Evolutionary conservation across 208 protist species (phyloP).

Genomic region (Wallacemonas sp.): DNA sequence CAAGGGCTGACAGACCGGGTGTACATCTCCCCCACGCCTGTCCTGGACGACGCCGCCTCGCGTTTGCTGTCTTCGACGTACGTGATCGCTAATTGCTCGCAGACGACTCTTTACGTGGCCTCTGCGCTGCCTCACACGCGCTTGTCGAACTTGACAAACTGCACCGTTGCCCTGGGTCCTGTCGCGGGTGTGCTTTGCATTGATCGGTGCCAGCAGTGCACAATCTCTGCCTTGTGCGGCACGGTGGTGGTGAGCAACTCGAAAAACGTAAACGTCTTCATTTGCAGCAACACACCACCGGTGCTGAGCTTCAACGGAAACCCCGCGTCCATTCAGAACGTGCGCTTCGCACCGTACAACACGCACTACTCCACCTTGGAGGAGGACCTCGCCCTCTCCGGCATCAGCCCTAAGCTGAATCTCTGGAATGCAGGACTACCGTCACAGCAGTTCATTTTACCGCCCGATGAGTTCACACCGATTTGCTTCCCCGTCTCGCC

Average conservation of each 20-base stretch:
- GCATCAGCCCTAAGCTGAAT: constrained; percentile 86
- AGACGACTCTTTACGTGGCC: constrained; percentile 79
- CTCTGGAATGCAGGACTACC: constrained; percentile 86
- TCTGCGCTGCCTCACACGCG: constrained; percentile 76
- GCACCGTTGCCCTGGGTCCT: constrained; percentile 82
- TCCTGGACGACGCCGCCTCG: constrained; percentile 36
- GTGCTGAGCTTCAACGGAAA: constrained; percentile 50
- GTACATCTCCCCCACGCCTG: constrained; percentile 57
- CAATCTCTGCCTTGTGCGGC: constrained; percentile 80
- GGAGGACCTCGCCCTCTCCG: constrained; percentile 76
- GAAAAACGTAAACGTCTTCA: constrained; percentile 66
- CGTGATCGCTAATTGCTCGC: constrained; percentile 68
- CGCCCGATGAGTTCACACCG: constrained; percentile 81
- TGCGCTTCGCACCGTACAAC: constrained; percentile 90
- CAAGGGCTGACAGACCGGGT: constrained; percentile 44
- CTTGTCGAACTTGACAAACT: constrained; percentile 85
- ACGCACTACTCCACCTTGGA: constrained; percentile 86
- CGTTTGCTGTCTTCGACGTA: constrained; percentile 63
- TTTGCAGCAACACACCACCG: constrained; percentile 89
- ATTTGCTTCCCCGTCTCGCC: constrained; percentile 74
- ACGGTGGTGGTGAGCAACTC: constrained; percentile 77
- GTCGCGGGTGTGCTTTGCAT: constrained; percentile 80
- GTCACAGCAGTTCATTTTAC: constrained; percentile 56
- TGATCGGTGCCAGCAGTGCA: constrained; percentile 83
- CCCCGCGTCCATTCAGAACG: constrained; percentile 36